Base-by-base conservation (phyloP, 345 rosid species). In the Lenwebbia sp. region DNA sequence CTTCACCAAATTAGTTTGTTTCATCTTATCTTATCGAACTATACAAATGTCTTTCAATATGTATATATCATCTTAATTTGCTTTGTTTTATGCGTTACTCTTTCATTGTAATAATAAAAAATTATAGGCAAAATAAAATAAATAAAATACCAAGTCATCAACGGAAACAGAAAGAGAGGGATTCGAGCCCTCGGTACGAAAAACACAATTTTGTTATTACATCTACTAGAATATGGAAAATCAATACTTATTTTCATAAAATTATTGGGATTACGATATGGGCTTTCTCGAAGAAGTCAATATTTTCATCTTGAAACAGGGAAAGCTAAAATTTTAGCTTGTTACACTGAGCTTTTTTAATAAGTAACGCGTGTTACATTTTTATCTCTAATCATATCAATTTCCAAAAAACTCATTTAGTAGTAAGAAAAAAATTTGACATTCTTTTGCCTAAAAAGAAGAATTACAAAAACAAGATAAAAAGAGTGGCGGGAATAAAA, bases 301-400 rank as follows among this genome's bases (percentile, higher is more conserved):
- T 19, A 62, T 15, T 2, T 62, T 62, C 5, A 62, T 62, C 75
- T 30, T 15, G 22, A 15, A 15, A 62, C 8, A 2, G 0, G 75
- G 0, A 30, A 15, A 30, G 30, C 17, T 37, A 62, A 62, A 62
- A 62, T 30, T 0, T 0, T 15, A 3, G 12, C 10, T 10, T 1
- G 6, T 40, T 30, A 28, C 21, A 14, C 22, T 14, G 30, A 62
- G 33, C 75, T 7, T 5, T 0, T 62, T 62, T 1, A 62, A 62
- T 62, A 14, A 17, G 0, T 15, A 15, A 7, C 0, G 0, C 22
- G 15, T 62, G 75, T 15, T 30, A 8, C 22, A 62, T 15, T 15
- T 30, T 62, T 3, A 62, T 30, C 0, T 8, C 1, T 3, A 0
- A 33, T 65, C 13, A 0, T 65, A 65, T 65, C 7, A 62, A 28